phyloP scores from a whole-genome alignment of 1,139 yeast genomes.

The Trichomonascaceae sp. region DNA sequence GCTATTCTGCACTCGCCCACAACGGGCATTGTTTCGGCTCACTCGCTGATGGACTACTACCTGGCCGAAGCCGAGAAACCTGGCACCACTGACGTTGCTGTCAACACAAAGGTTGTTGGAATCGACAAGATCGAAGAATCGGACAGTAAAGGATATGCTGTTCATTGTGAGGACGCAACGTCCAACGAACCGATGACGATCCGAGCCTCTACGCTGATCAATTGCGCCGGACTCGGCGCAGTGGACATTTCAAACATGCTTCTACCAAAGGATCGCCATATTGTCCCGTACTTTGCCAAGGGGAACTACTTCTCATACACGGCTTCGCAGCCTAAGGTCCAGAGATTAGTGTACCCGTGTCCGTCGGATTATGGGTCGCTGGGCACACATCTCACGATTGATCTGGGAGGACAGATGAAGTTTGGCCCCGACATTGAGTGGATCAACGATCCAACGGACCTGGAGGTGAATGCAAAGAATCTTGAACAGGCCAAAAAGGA shows the following conservation, averaged over 20 bases:
- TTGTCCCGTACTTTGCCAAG: constrained; percentile 56
- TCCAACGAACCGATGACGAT: constrained; percentile 31
- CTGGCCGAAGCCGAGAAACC: constrained; percentile 39
- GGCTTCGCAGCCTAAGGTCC: constrained; percentile 31
- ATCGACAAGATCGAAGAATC: constrained; percentile 23
- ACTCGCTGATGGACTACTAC: constrained; percentile 51
- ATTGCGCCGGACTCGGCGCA: constrained; percentile 71
- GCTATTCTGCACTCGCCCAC: constrained; percentile 69
- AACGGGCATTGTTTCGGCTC: constrained; percentile 77
- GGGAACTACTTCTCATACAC: constrained; percentile 65
- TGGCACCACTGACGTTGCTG: constrained; percentile 56
- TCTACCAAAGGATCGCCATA: constrained; percentile 48
- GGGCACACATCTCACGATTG: constrained; percentile 80
- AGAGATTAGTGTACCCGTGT: constrained; percentile 55
- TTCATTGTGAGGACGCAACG: constrained; percentile 12
- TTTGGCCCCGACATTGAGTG: constrained; percentile 91
- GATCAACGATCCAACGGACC: constrained; percentile 36
- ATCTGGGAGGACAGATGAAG: constrained; percentile 62
- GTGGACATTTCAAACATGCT: constrained; percentile 54
- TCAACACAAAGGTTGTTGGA: constrained; percentile 43
- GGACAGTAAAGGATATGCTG: constrained; percentile 15
- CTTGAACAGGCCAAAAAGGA: constrained; percentile 44
- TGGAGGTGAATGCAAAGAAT: constrained; percentile 28
- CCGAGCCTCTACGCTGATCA: constrained; percentile 46
- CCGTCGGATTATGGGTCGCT: constrained; percentile 64